Evolutionary conservation across 2,329 filamentous ascomycete genomes (phyloP), one percentile per base, ranked within the genome.

Genomic region (Pseudogymnoascus sp.): DNA sequence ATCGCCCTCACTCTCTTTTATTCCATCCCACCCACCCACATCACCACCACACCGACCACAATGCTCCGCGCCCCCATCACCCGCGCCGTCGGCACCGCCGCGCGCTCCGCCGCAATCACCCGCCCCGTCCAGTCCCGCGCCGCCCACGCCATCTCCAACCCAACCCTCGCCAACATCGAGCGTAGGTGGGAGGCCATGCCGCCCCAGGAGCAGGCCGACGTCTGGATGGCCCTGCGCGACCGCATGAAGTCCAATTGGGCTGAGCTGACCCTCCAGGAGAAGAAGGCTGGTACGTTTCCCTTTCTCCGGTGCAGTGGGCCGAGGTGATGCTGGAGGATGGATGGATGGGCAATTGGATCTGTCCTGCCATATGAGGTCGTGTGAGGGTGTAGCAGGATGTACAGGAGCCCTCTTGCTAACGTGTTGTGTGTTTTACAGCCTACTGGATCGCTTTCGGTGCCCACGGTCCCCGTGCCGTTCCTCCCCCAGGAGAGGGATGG

Each of bases 401-500:
- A 2, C 6, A 20, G 6, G 47, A 33, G 1, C 2, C 2, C 63
- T 69, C 65, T 70, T 68, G 71, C 70, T 73, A 68, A 72, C 65
- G 60, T 67, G 60, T 47, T 4, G 57, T 59, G 25, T 53, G 61
- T 62, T 57, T n/a, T 68, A 76, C 75, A 99, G 94, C 94, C 67
- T 99, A 97, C 86, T 99, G 90, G 88, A 96, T 99, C 73, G 92
- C 94, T 68, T 99, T 99, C 75, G 94, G 94, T 68, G 87, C 92
- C 73, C 94, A 99, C 78, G 94, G 94, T 62, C 94, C 94, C 70
- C 93, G 94, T 71, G 87, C 93, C 68, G 79, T 82, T 65, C 76
- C 88, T 68, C 90, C 93, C 65, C 89, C 94, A 67, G 93, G 90
- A 71, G 93, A 97, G 82, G 82, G 82, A 76, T 83, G 84, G 77